Conservation (phyloP, 306 rosid genomes). For the Lupinus albus region DNA sequence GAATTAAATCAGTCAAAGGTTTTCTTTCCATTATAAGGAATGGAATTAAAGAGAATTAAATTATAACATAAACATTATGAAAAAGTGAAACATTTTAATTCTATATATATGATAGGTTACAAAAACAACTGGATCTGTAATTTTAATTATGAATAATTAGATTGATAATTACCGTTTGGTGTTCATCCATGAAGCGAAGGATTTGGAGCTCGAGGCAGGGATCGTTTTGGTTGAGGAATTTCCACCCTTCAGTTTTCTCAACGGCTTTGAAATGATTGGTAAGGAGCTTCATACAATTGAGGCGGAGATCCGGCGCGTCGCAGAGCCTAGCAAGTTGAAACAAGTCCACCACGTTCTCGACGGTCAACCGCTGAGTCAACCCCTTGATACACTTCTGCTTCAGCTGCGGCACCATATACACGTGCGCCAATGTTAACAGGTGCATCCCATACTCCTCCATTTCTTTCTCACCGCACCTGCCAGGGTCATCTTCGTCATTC, state of each 20-base stretch:
- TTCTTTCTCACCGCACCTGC: slow-evolving; percentile 66
- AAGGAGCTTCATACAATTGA: slow-evolving; percentile 75
- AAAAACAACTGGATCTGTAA: too few species aligned
- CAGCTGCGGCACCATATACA: slow-evolving; percentile 77
- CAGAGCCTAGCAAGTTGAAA: slow-evolving; percentile 87
- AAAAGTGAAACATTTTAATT: too few species aligned
- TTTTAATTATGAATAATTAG: neutral
- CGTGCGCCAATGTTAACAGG: slow-evolving; percentile 79
- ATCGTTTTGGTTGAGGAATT: slow-evolving; percentile 70
- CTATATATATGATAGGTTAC: too few species aligned
- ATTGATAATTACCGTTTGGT: slow-evolving; percentile 58
- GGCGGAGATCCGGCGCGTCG: slow-evolving; percentile 85
- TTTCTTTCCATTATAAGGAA: too few species aligned
- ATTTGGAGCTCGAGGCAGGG: slow-evolving; percentile 86
- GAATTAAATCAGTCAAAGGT: too few species aligned
- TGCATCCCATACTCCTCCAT: slow-evolving; percentile 81
- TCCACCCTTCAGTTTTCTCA: slow-evolving; percentile 85
- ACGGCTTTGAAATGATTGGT: slow-evolving; percentile 64
- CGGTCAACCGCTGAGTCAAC: slow-evolving; percentile 56
- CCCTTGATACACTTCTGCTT: slow-evolving; percentile 70
- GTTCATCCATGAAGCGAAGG: slow-evolving; percentile 80
- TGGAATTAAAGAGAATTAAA: too few species aligned
- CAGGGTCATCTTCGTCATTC: slow-evolving; percentile 47
- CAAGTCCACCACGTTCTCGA: slow-evolving; percentile 79
- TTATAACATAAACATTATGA: too few species aligned